Base-by-base conservation (phyloP, 495 filamentous ascomycete species). In the Cercophora scortea region DNA sequence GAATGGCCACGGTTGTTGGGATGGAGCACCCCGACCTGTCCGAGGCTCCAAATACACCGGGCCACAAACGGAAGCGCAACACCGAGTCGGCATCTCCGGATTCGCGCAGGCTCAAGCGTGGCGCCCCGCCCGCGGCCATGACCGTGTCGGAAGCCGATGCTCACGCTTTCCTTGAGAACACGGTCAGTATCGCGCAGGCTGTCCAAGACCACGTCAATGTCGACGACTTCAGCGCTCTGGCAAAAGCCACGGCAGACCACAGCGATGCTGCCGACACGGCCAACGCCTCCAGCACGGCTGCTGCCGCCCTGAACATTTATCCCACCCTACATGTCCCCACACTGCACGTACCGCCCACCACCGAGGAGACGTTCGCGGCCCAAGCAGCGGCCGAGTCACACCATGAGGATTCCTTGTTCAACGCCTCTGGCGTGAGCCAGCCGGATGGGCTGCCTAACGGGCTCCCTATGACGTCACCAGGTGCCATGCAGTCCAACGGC, bases 261-360 rank as follows among this genome's bases (percentile, higher is more conserved):
- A 68, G 71, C 40, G 76, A 74, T 33, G 54, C 66, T 15, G 57
- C 73, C 13, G 75, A 78, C 47, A 67, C 73, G 46, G 63, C 69
- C 43, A 74, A 72, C 47, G 74, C 72, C 42, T 79, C 82, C n/a
- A 85, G 79, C 45, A 86, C 85, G 32, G 83, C 84, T 18, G 84
- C 85, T 15, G 86, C 85, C n/a, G 79, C 85, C 32, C 72, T 82
- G 32, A 83, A 81, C 44, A 76, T 80, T 60, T 85, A 84, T 62
- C 82, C 81, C 16, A 78, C 79, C 15, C 78, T 25, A 25, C 25
- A 25, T 25, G 9, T 38, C 13, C 36, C 36, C 36, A 38, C 36
- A 13, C 36, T 89, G 59, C 87, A 82, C 47, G 79, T 88, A 8
- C 86, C 86, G 4, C 84, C 83, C 59, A 69, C 82, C 4, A 89